Base-by-base conservation (phyloP, 306 rosid genomes). In the Lathyrus oleraceus region DNA sequence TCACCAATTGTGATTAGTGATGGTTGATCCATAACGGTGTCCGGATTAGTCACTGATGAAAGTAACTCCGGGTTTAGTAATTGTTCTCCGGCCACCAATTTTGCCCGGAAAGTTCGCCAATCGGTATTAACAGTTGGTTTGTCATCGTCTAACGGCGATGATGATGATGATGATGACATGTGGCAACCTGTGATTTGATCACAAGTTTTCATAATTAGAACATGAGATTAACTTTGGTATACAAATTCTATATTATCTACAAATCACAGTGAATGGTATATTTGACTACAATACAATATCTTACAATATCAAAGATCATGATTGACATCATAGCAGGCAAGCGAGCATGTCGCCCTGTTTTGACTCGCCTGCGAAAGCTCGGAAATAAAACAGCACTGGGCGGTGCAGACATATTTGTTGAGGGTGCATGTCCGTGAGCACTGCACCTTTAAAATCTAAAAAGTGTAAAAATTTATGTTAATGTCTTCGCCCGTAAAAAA, bases 31-130 rank as follows among this genome's bases (percentile, higher is more conserved):
- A 43, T 62, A 72, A 48, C 82, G 2, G 57, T 52, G 76, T 91
- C 89, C 1, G 80, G 91, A 81, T 82, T 85, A 39, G 20, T 78
- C 27, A 64, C 12, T 2, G 78, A 16, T 48, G 89, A 60, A 17
- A 78, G 71, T 36, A 53, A 77, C 36, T 79, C 75, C 0, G 81
- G 25, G 58, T 71, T 76, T 14, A 48, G 35, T 12, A 47, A 61
- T 45, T 78, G 78, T 6, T 88, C 87, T 48, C 86, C 82, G 1
- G 91, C 96, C 15, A 94, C 96, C 48, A 94, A 59, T 47, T 79
- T 86, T 48, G 98, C 98, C n/a, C 97, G 82, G 76, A 90, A 94
- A 10, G 88, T 78, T 79, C 97, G 72, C 97, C 97, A 94, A 75
- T 94, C 98, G 4, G 81, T 10, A 12, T 61, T 57, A 2, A 62